Evolutionary conservation across 164 flowering plant species (phyloP), one percentile per base, ranked within the genome.

Genomic region (Annona cherimola): DNA sequence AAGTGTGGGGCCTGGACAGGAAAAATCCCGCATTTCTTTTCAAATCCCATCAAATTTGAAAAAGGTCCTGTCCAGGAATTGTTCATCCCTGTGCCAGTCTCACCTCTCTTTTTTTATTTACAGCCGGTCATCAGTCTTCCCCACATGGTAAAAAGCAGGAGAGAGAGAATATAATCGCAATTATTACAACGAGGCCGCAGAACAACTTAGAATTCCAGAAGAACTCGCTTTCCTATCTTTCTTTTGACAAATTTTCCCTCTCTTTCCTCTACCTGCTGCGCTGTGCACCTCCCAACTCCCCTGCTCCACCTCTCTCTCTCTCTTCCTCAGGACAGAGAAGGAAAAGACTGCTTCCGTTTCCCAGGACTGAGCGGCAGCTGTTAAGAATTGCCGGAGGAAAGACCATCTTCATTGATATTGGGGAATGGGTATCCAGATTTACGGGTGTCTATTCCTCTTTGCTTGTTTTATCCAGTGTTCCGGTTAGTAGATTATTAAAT

Each of bases 211-310:
- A 78, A 79, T 78, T 78, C 85, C 84, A 80, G 42, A 80, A 73
- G 83, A 73, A 63, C 76, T 75, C 69, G 63, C 67, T 59, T 84
- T 74, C 77, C 78, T 19, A n/a, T 71, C 55, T 62, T 78, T 78
- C 82, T 68, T 68, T 69, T 41, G 42, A 42, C 63, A 45, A 26
- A 50, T 76, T 70, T 80, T 71, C 72, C 83, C 80, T 72, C 74
- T 84, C 83, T 75, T 81, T 83, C 79, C 76, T 74, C 84, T 85
- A 84, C 88, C 83, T 84, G 80, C 79, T 74, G 80, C 85, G 86
- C 87, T 87, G 83, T 84, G 84, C 78, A 63, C 62, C 77, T 72
- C 72, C 82, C 82, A 83, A 70, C 84, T 72, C 81, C 79, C 76
- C 75, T 78, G 73, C 87, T 81, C 87, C 81, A 84, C 81, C 26